Conservation (phyloP, 2,329 filamentous ascomycete species). For the Talaromyces sp. region DNA sequence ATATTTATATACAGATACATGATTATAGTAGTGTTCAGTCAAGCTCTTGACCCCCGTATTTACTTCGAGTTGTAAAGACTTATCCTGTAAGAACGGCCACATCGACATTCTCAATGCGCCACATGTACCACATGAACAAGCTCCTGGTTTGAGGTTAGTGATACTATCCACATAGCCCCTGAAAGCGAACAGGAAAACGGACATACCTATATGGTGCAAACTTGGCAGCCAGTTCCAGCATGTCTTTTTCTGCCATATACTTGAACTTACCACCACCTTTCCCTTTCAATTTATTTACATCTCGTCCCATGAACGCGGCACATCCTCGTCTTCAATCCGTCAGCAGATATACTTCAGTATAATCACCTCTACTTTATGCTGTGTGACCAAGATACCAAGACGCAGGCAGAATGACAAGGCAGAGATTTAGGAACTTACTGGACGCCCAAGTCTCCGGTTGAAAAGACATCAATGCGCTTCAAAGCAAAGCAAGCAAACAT, state of each 20-base stretch:
- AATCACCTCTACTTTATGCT: not conserved
- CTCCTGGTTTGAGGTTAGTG: slow-evolving; percentile 57
- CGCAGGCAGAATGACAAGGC: not conserved
- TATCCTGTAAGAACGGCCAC: slow-evolving; percentile 53
- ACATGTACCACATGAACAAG: slow-evolving; percentile 99
- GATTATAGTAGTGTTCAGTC: too few species aligned
- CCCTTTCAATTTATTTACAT: slow-evolving; percentile 80
- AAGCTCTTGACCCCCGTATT: too few species aligned
- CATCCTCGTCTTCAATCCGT: slow-evolving; percentile 67
- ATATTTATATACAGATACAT: not conserved
- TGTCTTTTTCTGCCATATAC: slow-evolving; percentile 93
- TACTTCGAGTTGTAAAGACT: too few species aligned
- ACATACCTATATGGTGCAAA: slow-evolving; percentile 78
- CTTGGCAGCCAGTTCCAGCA: slow-evolving; percentile 76
- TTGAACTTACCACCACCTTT: slow-evolving; percentile 90
- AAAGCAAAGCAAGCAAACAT: slow-evolving; percentile 98
- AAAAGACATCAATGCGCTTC: slow-evolving; percentile 93
- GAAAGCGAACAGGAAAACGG: not conserved
- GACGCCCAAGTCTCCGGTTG: slow-evolving; percentile 86
- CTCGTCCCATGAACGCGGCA: slow-evolving; percentile 80
- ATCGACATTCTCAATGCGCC: slow-evolving; percentile 81
- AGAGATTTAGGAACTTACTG: slow-evolving; percentile 58
- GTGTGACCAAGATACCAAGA: not conserved
- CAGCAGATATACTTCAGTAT: slow-evolving; percentile 3
- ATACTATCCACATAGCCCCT: not conserved